Evolutionary conservation across 768 basidiomycete genomes (phyloP).

Genomic region (Agrocybe praecox): DNA sequence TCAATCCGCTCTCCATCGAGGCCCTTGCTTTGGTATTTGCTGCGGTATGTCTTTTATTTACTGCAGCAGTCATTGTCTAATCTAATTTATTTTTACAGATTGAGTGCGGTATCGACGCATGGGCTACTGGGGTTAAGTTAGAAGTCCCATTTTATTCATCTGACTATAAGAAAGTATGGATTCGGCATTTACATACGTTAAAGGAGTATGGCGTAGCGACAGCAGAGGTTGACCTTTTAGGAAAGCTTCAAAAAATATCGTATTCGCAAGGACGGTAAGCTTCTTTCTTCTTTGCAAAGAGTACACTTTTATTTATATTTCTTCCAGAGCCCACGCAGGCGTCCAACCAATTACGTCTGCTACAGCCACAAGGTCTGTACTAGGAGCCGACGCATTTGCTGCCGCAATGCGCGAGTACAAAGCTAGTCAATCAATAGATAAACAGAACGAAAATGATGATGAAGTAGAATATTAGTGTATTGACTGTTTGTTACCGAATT

Average conservation of each 20-base stretch:
- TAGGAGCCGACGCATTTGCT: background rate
- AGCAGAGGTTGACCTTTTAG: background rate
- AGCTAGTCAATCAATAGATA: background rate
- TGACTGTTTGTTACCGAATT: background rate
- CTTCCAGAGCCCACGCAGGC: background rate
- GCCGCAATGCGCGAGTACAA: slow-evolving; percentile 1
- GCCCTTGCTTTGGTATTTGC: slow-evolving; percentile 16
- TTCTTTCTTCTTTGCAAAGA: too few species aligned
- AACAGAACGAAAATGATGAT: slow-evolving; percentile 1
- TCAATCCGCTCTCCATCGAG: slow-evolving; percentile 18
- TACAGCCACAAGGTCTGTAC: background rate
- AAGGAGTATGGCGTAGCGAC: slow-evolving; percentile 2
- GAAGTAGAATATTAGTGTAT: background rate
- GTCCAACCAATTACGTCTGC: background rate
- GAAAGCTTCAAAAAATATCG: background rate
- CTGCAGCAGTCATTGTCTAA: background rate
- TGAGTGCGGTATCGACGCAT: slow-evolving; percentile 3
- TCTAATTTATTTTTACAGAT: background rate
- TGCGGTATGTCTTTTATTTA: slow-evolving; percentile 8
- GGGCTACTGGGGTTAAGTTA: slow-evolving; percentile 1
- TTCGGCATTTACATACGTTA: background rate
- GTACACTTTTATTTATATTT: background rate
- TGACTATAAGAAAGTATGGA: background rate
- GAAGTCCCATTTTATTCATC: background rate
- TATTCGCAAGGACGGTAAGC: background rate